Evolutionary conservation across 768 basidiomycete genomes (phyloP).

Genomic region (Glaciozyma antarctica): DNA sequence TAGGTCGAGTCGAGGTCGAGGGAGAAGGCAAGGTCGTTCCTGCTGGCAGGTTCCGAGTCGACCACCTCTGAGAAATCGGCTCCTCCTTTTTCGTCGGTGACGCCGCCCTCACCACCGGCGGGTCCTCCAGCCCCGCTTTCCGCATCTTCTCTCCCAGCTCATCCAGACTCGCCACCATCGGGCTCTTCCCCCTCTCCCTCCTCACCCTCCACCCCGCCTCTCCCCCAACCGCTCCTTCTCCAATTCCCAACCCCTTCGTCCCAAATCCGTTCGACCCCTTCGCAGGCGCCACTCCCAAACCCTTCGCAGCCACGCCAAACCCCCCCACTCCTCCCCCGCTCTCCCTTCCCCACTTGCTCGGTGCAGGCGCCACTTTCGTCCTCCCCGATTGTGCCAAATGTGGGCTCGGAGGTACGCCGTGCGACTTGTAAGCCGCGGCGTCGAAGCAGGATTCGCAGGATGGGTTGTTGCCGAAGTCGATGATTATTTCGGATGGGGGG

Average conservation of each 20-base stretch:
- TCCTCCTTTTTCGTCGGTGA: neutral
- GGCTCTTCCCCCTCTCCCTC: slow-evolving; percentile 16
- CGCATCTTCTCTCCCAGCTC: slow-evolving; percentile 24
- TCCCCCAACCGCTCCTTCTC: neutral
- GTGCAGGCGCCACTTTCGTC: slow-evolving; percentile 3
- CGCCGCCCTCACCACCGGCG: neutral
- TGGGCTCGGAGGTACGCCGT: slow-evolving; percentile 10
- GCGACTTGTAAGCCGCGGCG: slow-evolving; percentile 7
- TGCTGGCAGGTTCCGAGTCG: neutral
- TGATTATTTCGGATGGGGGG: neutral
- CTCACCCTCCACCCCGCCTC: slow-evolving; percentile 1
- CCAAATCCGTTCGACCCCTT: too few relatives aligned
- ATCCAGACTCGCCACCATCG: slow-evolving; percentile 14
- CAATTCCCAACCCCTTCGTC: neutral
- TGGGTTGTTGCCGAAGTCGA: slow-evolving; percentile 20
- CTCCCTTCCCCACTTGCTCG: slow-evolving; percentile 20
- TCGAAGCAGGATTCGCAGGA: slow-evolving; percentile 29
- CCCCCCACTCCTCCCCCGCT: neutral
- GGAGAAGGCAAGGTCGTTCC: neutral
- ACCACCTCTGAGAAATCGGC: neutral
- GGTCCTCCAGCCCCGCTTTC: neutral
- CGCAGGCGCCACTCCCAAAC: too few relatives aligned
- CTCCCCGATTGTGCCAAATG: neutral
- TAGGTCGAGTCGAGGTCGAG: neutral
- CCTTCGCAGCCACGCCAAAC: too few relatives aligned